Conservation (phyloP, 495 filamentous ascomycete species). For the Aspergillus nidulans region DNA sequence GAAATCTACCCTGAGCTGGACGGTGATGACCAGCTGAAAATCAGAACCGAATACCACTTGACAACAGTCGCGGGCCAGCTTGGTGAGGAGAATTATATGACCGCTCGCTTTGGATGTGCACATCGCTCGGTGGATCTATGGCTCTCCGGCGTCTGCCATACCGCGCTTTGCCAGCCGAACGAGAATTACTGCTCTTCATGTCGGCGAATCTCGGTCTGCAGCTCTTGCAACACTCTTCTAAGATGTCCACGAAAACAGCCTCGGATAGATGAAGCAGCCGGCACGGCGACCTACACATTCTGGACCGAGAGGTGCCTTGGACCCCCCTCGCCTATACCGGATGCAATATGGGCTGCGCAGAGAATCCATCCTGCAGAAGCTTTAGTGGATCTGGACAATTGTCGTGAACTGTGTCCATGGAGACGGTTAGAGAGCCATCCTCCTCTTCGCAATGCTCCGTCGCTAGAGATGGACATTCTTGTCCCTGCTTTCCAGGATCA, state of each 20-base stretch:
- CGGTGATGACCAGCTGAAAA: conserved; percentile 27
- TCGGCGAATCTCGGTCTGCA: conserved; percentile 38
- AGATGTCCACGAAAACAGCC: conserved; percentile 38
- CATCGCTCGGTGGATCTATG: conserved; percentile 45
- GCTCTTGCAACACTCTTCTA: conserved; percentile 34
- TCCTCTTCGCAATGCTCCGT: conserved; percentile 30
- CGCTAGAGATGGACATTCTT: conserved; percentile 35
- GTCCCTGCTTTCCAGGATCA: conserved; percentile 33
- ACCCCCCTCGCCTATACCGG: conserved; percentile 24
- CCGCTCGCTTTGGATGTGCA: conserved; percentile 43
- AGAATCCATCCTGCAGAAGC: conserved; percentile 41
- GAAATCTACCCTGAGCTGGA: conserved; percentile 39
- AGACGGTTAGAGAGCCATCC: conserved; percentile 42
- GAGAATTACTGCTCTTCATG: conserved; percentile 38
- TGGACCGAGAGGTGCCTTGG: conserved; percentile 41
- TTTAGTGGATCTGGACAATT: conserved; percentile 35
- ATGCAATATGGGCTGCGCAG: conserved; percentile 29
- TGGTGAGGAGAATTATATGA: conserved; percentile 41
- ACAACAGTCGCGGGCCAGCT: conserved; percentile 35
- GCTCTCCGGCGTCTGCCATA: conserved; percentile 42
- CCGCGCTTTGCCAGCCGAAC: conserved; percentile 36
- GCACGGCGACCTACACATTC: conserved; percentile 35
- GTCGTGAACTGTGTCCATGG: conserved; percentile 44
- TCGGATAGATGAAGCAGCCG: conserved; percentile 19
- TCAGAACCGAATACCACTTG: conserved; percentile 42